A percentile compares a stretch with the other conserved stretches of the same genome.
These are phyloP conservation scores for Isoetes taiwanensis DNA, from an alignment of 75 land plant genomes.

Conservation along the genomic window DNA sequence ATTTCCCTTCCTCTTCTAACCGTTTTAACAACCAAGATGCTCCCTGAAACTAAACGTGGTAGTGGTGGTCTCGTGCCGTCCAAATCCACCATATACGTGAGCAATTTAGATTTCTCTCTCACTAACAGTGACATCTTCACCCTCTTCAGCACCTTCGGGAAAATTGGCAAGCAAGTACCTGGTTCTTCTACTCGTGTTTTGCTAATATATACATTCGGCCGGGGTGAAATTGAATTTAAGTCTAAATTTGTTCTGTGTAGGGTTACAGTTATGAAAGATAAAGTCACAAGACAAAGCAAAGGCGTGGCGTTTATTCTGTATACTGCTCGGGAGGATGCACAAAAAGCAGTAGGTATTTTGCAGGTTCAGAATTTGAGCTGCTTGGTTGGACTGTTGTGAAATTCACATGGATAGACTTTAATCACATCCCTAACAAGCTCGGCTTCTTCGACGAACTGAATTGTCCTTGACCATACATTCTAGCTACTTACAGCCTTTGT, in stretches of 20 bases:
- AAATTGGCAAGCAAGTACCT: slow-evolving; percentile 46
- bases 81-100: slow-evolving; percentile 84
- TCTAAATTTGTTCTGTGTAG: not conserved
- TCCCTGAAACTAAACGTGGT: no score
- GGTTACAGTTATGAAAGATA: slow-evolving; percentile 87
- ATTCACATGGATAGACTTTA: no score
- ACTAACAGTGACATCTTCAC: slow-evolving; percentile 88
- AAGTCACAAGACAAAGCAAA: slow-evolving; percentile 47
- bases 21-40: no score
- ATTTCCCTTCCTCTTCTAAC: no score
- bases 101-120: slow-evolving; percentile 76
- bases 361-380: not conserved
- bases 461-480: no score
- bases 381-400: no score
- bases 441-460: no score
- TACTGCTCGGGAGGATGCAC: slow-evolving; percentile 62
- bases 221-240: no score
- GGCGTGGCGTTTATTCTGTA: slow-evolving; percentile 93
- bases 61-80: slow-evolving; percentile 94
- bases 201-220: no score
- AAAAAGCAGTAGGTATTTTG: slow-evolving; percentile 30
- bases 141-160: slow-evolving; percentile 92
- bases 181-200: not conserved
- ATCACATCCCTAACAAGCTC: no score
- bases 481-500: no score